phyloP scores from a whole-genome alignment of 176 grass and related monocot genomes.

The Lolium rigidum region DNA sequence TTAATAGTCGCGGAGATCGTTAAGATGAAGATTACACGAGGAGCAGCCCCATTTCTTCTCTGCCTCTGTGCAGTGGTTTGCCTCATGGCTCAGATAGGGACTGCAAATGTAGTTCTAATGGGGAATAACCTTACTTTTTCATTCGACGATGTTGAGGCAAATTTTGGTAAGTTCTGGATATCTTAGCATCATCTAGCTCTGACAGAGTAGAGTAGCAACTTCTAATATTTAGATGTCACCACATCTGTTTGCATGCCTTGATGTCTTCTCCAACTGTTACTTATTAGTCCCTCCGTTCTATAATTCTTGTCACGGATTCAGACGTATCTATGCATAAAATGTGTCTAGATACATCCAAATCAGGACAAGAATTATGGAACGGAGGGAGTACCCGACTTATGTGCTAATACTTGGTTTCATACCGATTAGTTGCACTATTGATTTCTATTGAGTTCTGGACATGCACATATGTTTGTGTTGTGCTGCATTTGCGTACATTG shows the following conservation, averaged over 20 bases:
- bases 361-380: too few relatives aligned
- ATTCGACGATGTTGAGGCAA: constrained; percentile 57
- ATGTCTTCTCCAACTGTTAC: not conserved
- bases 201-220: not conserved
- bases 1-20: not conserved
- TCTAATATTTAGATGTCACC: not conserved
- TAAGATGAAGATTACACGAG: constrained; percentile 42
- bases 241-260: constrained; percentile 2
- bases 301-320: too few relatives aligned
- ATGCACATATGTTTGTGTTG: not conserved
- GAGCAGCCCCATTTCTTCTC: constrained; percentile 16
- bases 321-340: too few relatives aligned
- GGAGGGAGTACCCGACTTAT: not conserved
- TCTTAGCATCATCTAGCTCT: not conserved
- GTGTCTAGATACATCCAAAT: too few relatives aligned
- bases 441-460: not conserved
- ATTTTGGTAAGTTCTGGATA: not conserved
- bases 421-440: not conserved
- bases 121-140: constrained; percentile 70
- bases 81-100: constrained; percentile 56
- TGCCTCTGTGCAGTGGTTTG: constrained; percentile 45
- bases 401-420: constrained; percentile 12
- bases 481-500: constrained; percentile 18
- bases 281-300: not conserved
- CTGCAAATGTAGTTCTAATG: constrained; percentile 85